phyloP scores from a whole-genome alignment of 352 stramenopile species.

The Phytophthora foliorum region DNA sequence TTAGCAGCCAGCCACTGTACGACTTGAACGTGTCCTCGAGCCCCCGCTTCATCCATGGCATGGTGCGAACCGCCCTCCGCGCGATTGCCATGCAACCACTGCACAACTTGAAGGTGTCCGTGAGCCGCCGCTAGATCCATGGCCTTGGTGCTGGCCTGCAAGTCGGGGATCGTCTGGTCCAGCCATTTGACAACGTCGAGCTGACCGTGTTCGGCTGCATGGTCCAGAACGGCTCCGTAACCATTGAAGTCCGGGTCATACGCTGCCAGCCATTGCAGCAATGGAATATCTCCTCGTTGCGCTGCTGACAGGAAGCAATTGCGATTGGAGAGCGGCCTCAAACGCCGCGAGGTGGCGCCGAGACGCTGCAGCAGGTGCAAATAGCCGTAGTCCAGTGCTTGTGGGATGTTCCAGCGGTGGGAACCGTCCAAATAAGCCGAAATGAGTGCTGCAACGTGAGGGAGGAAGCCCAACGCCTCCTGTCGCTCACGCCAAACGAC shows the following conservation, averaged over 20 bases:
- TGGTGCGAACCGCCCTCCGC: constrained; percentile 39
- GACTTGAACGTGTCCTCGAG: constrained; percentile 36
- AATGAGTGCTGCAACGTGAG: constrained; percentile 40
- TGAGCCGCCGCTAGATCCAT: constrained; percentile 41
- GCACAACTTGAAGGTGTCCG: constrained; percentile 58
- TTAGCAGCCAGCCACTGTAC: constrained; percentile 44
- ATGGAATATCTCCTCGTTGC: constrained; percentile 29
- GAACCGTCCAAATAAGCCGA: constrained; percentile 36
- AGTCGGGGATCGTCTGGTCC: constrained; percentile 19
- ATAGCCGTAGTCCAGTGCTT: constrained; percentile 40
- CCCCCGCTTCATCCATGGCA: constrained; percentile 44
- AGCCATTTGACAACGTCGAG: constrained; percentile 45
- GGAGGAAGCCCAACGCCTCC: constrained; percentile 21
- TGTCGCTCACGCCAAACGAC: constrained; percentile 37
- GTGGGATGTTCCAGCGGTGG: constrained; percentile 37
- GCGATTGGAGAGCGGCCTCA: constrained; percentile 29
- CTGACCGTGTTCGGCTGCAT: constrained; percentile 44
- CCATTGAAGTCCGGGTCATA: constrained; percentile 30
- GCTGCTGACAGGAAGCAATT: constrained; percentile 40
- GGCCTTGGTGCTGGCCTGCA: constrained; percentile 35
- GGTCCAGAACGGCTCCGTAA: constrained; percentile 33
- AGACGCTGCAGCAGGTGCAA: constrained; percentile 45
- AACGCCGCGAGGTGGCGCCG: constrained; percentile 23
- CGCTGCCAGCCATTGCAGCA: constrained; percentile 36
- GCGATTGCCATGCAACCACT: constrained; percentile 59